Base-by-base conservation (phyloP, 768 basidiomycete species). In the Lactarius sp. region DNA sequence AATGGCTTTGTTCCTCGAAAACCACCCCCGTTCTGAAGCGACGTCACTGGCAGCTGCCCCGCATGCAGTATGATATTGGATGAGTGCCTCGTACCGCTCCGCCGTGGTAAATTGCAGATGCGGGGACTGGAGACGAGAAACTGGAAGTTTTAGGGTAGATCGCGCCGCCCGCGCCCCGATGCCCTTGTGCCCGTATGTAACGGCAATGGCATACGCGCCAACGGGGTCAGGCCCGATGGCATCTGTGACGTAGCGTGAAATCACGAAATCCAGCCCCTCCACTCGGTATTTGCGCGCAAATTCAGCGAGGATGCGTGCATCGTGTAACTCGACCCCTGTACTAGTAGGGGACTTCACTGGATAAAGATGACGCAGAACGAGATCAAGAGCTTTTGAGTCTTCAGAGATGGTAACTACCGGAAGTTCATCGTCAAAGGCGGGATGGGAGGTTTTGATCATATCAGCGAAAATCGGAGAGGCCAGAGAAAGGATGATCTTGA, bases 271-370 rank as follows among this genome's bases (percentile, higher is more conserved):
- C 20, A 66, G 34, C 37, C n/a, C 50, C 1, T 59, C 42, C 13
- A 68, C 57, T 20, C 49, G 65, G 52, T 68, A 68, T 55, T 68
- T 68, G 46, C 56, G 60, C 2, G 60, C 31, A 36, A 62, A 66
- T 20, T 66, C 53, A 6, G 56, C 41, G 33, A 68, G 56, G 52
- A 44, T 16, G 37, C 41, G n/a, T 27, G 49, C 60, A 18, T 36
- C 56, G 16, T n/a, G 9, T 20, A 66, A 55, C 18, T 20, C 1
- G 34, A 39, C 22, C 20, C 31, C 16, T 2, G 34, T 9, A 27
- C 27, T 27, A 27, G 27, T 27, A 2, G 64, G 64, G 0, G 47
- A 12, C 18, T 33, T 39, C 2, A 65, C n/a, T 0, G 66, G 59
- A 39, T 67, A 67, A 50, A 65, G 44, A 33, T 60, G 60, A 47